Evolutionary conservation across 1,139 yeast species (phyloP).

Genomic region (Geotrichum fermentans): DNA sequence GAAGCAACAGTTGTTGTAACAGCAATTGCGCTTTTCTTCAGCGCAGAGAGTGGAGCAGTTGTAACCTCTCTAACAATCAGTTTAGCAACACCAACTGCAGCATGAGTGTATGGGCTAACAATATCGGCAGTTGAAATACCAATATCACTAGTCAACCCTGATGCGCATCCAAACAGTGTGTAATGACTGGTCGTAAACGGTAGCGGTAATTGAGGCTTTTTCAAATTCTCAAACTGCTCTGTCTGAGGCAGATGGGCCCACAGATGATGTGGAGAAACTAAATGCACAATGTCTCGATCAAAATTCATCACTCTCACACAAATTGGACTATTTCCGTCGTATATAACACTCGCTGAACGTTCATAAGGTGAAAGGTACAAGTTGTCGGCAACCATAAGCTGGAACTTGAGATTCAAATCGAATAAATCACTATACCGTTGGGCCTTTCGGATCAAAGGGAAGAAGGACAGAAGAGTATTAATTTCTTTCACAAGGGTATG

Average conservation of each 20-base stretch:
- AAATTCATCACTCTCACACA: slow-evolving; percentile 28
- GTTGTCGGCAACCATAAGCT: slow-evolving; percentile 26
- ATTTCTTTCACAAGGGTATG: slow-evolving; percentile 19
- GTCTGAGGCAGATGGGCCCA: slow-evolving; percentile 11
- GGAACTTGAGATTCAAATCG: slow-evolving; percentile 24
- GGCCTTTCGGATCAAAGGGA: slow-evolving; percentile 25
- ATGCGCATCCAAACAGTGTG: slow-evolving; percentile 6
- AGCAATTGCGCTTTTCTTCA: slow-evolving; percentile 15
- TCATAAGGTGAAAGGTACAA: slow-evolving; percentile 13
- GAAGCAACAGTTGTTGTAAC: slow-evolving; percentile 10
- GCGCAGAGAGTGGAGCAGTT: slow-evolving; percentile 7
- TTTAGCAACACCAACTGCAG: slow-evolving; percentile 22
- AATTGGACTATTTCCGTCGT: slow-evolving; percentile 5
- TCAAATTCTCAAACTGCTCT: background rate
- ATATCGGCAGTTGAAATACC: slow-evolving; percentile 21
- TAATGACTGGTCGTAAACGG: slow-evolving; percentile 8
- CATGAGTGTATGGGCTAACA: slow-evolving; percentile 24
- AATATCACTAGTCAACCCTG: slow-evolving; percentile 11
- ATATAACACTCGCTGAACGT: background rate
- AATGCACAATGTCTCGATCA: slow-evolving; percentile 20
- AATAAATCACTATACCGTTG: slow-evolving; percentile 24
- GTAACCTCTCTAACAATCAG: slow-evolving; percentile 14
- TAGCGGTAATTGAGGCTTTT: slow-evolving; percentile 19
- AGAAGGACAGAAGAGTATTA: slow-evolving; percentile 19
- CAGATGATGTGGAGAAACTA: slow-evolving; percentile 13